Conservation (phyloP, 768 basidiomycete genomes). For the Rhodotorula babjevae region DNA sequence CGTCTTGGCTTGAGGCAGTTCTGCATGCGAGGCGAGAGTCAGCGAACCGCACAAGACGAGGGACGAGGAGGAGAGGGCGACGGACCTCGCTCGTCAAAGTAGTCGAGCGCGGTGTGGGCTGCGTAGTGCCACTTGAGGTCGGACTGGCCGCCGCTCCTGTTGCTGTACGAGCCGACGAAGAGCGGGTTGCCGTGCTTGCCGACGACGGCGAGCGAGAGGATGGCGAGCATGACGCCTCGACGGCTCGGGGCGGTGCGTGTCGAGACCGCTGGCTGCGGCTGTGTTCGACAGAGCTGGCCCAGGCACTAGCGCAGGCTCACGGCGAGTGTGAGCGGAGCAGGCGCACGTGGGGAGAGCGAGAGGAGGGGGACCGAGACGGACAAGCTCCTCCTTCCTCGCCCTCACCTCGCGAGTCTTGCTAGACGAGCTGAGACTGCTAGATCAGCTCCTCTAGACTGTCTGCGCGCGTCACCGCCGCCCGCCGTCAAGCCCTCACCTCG, state of each 20-base stretch:
- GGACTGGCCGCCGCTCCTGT: slow-evolving; percentile 52
- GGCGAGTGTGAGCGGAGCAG: no score
- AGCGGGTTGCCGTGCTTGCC: slow-evolving; percentile 42
- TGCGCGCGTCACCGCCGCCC: no score
- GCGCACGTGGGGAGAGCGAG: no score
- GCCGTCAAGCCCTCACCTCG: no score
- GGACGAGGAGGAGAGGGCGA: slow-evolving; percentile 2
- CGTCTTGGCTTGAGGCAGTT: slow-evolving; percentile 54
- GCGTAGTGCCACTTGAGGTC: slow-evolving; percentile 75
- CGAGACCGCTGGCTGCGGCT: no score
- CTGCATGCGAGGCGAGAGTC: slow-evolving; percentile 40
- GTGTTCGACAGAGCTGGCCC: no score
- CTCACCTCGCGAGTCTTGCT: no score
- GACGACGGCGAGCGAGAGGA: slow-evolving; percentile 42
- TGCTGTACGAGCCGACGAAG: slow-evolving; percentile 34
- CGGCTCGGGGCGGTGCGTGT: not conserved
- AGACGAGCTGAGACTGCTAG: no score
- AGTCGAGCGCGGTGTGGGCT: slow-evolving; percentile 82
- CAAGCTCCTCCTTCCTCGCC: no score
- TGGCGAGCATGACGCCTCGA: slow-evolving; percentile 3
- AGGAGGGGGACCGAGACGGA: no score
- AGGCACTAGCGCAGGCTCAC: no score
- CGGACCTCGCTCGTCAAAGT: slow-evolving; percentile 85
- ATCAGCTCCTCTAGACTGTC: not conserved
- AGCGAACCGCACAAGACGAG: slow-evolving; percentile 6